phyloP scores from a whole-genome alignment of 768 basidiomycete genomes.

The Lentinula sp. region DNA sequence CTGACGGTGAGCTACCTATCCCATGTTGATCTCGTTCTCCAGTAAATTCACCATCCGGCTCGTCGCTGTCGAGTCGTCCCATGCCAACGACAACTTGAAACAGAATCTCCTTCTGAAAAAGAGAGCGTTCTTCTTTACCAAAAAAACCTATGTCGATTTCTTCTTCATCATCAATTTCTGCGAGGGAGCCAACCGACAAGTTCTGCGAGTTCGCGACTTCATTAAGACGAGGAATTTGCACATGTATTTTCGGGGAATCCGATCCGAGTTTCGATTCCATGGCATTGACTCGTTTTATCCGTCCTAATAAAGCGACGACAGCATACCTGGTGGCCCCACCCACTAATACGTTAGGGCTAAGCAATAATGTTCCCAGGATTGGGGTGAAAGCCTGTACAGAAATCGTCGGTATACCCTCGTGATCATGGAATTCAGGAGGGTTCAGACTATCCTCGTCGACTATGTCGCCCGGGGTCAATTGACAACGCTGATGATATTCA shows the following conservation, averaged over 20 bases:
- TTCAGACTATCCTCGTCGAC: constrained; percentile 1
- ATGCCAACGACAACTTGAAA: constrained; percentile 88
- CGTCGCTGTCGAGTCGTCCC: constrained; percentile 56
- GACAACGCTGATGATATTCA: constrained; percentile 48
- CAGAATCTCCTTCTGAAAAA: constrained; percentile 79
- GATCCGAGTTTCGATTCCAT: constrained; percentile 21
- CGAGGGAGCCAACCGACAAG: constrained; percentile 1
- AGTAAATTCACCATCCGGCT: constrained; percentile 6
- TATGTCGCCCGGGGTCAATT: constrained; percentile 47
- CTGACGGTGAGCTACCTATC: background rate
- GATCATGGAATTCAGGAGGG: constrained; percentile 13
- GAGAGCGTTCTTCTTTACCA: constrained; percentile 44
- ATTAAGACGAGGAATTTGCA: constrained; percentile 1
- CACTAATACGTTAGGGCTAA: constrained; percentile 72
- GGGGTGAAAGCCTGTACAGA: constrained; percentile 87
- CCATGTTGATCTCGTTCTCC: background rate
- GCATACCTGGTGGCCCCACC: constrained; percentile 68
- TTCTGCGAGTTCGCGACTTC: background rate
- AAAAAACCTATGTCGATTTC: constrained; percentile 42
- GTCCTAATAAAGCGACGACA: constrained; percentile 71
- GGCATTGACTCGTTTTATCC: constrained; percentile 60
- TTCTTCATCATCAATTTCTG: constrained; percentile 25
- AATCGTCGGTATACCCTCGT: constrained; percentile 40
- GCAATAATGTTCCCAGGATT: constrained; percentile 80
- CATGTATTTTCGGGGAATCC: constrained; percentile 10